Evolutionary conservation across 768 basidiomycete species (phyloP).

Genomic region (Tephrocybe sp.): DNA sequence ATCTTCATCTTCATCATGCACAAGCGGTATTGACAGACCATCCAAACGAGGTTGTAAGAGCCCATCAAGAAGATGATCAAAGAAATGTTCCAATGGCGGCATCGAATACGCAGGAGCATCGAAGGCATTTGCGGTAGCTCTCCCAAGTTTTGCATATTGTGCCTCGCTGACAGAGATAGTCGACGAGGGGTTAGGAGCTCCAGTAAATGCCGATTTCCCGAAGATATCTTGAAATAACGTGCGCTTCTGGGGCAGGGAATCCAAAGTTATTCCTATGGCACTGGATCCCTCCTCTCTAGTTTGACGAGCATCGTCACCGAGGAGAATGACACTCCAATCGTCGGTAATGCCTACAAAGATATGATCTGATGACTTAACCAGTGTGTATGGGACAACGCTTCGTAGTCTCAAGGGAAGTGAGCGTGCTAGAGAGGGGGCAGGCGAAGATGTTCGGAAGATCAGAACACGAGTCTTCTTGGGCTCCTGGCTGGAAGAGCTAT

Average conservation of each 20-base stretch:
- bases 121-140: constrained; percentile 31
- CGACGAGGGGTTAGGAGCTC: constrained; percentile 18
- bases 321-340: constrained; percentile 59
- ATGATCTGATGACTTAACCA: constrained; percentile 34
- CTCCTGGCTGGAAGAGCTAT: constrained; percentile 28
- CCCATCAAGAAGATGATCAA: constrained; percentile 49
- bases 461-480: constrained; percentile 36
- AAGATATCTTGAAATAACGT: constrained; percentile 92
- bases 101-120: constrained; percentile 72
- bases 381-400: constrained; percentile 37
- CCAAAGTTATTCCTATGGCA: constrained; percentile 33
- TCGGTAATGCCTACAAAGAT: constrained; percentile 70
- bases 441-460: constrained; percentile 46
- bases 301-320: constrained; percentile 56
- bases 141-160: not conserved
- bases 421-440: constrained; percentile 38
- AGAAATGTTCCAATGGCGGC: constrained; percentile 71
- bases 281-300: constrained; percentile 40
- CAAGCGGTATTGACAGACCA: constrained; percentile 8
- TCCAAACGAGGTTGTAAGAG: constrained; percentile 29
- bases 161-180: constrained; percentile 8
- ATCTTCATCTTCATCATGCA: constrained; percentile 36
- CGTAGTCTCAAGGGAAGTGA: constrained; percentile 64
- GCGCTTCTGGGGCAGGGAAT: constrained; percentile 27
- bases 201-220: constrained; percentile 67